Percentiles rank a stretch among this genome's conserved stretches.
phyloP scores from a whole-genome alignment of 371 early-diverging fungal species.

The Syncephalis plumigaleata region DNA sequence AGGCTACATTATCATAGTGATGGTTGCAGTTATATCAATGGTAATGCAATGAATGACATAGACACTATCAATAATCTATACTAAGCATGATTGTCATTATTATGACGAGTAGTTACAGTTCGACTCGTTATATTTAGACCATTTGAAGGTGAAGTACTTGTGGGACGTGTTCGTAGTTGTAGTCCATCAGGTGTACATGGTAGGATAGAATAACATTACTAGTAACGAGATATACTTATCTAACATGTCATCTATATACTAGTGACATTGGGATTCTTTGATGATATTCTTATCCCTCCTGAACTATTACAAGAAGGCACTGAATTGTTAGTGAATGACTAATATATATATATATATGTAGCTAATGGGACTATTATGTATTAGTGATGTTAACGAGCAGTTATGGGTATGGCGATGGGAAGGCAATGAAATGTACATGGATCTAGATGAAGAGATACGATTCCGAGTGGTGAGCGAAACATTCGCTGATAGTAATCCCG shows the following conservation, averaged over 20 bases:
- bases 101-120: slow-evolving; percentile 43
- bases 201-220: slow-evolving; percentile 7
- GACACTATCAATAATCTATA: neutral
- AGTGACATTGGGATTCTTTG: slow-evolving; percentile 82
- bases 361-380: neutral
- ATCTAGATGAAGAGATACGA: slow-evolving; percentile 58
- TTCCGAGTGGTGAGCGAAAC: slow-evolving; percentile 54
- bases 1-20: slow-evolving; percentile 69
- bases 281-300: slow-evolving; percentile 73
- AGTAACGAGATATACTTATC: neutral
- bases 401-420: slow-evolving; percentile 77
- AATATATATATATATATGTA: neutral
- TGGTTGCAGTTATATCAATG: slow-evolving; percentile 60
- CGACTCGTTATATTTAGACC: slow-evolving; percentile 82
- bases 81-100: neutral
- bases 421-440: slow-evolving; percentile 68
- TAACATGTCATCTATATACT: neutral
- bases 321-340: slow-evolving; percentile 24
- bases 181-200: slow-evolving; percentile 51
- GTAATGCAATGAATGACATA: slow-evolving; percentile 7
- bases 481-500: slow-evolving; percentile 66
- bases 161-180: slow-evolving; percentile 57
- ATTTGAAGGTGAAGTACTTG: slow-evolving; percentile 70
- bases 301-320: slow-evolving; percentile 23
- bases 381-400: slow-evolving; percentile 45